Base-by-base conservation (phyloP, 140 eudicot genomes). In the Bidens hawaiensis region DNA sequence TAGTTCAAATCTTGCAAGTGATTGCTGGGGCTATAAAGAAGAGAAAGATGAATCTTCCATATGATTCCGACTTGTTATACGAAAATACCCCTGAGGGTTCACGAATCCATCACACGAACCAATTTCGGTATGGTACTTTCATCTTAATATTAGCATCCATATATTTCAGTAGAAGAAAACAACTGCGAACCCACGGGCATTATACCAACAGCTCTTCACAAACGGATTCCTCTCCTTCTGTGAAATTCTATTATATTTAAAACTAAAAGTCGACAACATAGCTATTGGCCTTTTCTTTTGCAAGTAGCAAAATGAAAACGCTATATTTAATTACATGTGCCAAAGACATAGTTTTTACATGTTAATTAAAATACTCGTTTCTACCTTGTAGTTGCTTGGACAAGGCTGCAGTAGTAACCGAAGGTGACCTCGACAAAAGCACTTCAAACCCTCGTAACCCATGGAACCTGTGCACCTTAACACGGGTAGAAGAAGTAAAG, bases 401-500 rank as follows among this genome's bases (percentile, higher is more conserved):
- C 94, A 90, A 90, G 78, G 97, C 97, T 16, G 90, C 97, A 26
- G 69, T 90, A 38, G 95, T 82, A 8, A 76, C 75, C 1, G 83
- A 86, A 56, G 90, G 80, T 0, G 97, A 90, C 34, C 60, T 86
- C 18, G 83, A 76, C 42, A 67, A 64, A 38, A 67, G 30, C 16
- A 47, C 15, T 36, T 25, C 52, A 8, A 49, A 2, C 57, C 33
- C 67, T 27, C 76, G 78, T 2, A 86, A 90, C 61, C 95, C 94
- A 33, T 90, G 97, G 97, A 90, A 79, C 65, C 79, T 90, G 8
- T 82, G 95, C 82, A 74, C 97, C 5, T 85, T 86, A 26, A 90
- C 97, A 16, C 74, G 76, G 54, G 94, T 90, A 33, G 97, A 90
- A 56, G 97, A 90, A 73, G 95, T 86, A 53, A 90, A 90, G 63